Evolutionary conservation across 2,329 filamentous ascomycete species (phyloP).

Genomic region (Endothia cerciana): DNA sequence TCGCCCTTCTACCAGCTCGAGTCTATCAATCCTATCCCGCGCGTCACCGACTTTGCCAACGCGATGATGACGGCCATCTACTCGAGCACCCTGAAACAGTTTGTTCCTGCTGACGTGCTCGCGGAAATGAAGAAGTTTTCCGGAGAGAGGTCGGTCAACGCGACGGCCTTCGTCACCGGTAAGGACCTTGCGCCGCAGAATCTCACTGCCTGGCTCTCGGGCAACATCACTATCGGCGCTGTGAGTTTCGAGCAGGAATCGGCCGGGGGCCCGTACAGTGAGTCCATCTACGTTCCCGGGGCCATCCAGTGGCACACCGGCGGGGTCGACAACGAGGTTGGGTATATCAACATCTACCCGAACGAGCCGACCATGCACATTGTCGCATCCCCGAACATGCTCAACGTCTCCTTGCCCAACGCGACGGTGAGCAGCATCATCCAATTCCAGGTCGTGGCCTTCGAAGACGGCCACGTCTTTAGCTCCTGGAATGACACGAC

Average conservation of each 20-base stretch:
- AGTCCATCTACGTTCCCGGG: conserved; percentile 58
- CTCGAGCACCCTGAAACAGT: not conserved
- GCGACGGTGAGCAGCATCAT: conserved; percentile 54
- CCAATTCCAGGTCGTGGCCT: conserved; percentile 53
- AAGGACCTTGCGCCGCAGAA: conserved; percentile 60
- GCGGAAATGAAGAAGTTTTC: not conserved
- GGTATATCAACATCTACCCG: conserved; percentile 35
- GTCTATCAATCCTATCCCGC: not conserved
- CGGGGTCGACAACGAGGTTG: conserved; percentile 1
- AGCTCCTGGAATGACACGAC: conserved; percentile 50
- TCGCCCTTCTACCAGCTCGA: conserved; percentile 35
- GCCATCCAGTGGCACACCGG: conserved; percentile 57
- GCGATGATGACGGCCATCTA: not conserved
- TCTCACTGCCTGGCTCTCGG: conserved; percentile 60
- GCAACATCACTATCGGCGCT: conserved; percentile 61
- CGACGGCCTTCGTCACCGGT: not conserved
- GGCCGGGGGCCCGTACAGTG: conserved; percentile 56
- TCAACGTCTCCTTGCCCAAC: conserved; percentile 57
- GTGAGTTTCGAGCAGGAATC: conserved; percentile 59
- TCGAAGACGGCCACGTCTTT: conserved; percentile 48
- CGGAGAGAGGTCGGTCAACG: not conserved
- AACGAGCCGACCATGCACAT: conserved; percentile 45
- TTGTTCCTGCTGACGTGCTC: conserved; percentile 4
- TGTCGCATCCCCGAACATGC: conserved; percentile 43
- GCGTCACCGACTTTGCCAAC: conserved; percentile 4